Evolutionary conservation across 2,329 filamentous ascomycete genomes (phyloP), one percentile per base, ranked within the genome.

Genomic region (Amauroascus niger): DNA sequence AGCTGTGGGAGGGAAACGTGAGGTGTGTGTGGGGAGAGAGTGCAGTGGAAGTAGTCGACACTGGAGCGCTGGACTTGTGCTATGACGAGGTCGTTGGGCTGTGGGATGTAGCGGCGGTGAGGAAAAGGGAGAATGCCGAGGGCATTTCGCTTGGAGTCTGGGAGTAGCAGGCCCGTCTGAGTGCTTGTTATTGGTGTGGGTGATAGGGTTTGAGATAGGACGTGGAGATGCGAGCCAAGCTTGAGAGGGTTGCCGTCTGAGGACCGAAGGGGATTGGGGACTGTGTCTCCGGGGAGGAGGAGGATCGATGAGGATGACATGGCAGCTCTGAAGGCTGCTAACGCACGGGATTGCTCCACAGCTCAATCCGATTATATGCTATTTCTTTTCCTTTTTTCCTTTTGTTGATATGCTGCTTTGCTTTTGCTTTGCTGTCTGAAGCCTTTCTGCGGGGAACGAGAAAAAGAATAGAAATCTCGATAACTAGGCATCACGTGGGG

Each of bases 11-110:
- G 81, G 16, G 87, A 75, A 0, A 87, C 88, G 56, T 72, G 70
- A 0, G 77, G 71, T 5, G 78, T 79, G 63, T 82, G 74, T 7
- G 79, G 77, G 26, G 87, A 85, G 51, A 97, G 77, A 61, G 79
- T 77, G 68, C 89, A 89, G 69, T 86, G 83, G 76, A 87, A 96
- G 66, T 80, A 79, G 62, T 97, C 93, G 54, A 78, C 76, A 49
- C 82, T 79, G 53, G 82, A 84, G 67, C 84, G 86, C 64, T 87
- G 81, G 61, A 97, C 78, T 59, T 87, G 89, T 55, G 88, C 90
- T 65, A 98, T 87, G 60, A 97, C 83, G 46, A 95, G 81, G 69
- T 98, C 93, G 65, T 85, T 84, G n/a, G 79, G 74, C 16, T 82
- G 78, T 11, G 93, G 88, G 33, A 82, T 76, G 66, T 97, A 98